Evolutionary conservation across 2,329 filamentous ascomycete genomes (phyloP).

Genomic region (Davidsoniella virescens): DNA sequence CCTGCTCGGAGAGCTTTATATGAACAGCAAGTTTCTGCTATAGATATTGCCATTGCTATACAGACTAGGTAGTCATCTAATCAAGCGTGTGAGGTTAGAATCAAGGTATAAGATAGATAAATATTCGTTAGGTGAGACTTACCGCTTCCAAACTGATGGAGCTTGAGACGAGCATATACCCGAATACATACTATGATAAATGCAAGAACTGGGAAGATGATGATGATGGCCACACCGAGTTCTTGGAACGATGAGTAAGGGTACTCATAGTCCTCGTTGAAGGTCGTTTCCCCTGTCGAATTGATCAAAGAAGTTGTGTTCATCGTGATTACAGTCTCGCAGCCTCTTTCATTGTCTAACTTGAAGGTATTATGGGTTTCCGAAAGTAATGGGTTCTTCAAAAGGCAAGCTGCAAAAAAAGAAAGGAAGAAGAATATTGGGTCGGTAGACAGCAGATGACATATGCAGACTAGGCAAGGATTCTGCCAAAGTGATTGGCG

Average conservation of each 20-base stretch:
- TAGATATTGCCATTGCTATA: conserved; percentile 15
- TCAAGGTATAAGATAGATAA: not conserved
- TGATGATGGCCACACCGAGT: conserved; percentile 19
- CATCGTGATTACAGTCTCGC: no score
- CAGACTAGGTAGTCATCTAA: conserved; percentile 18
- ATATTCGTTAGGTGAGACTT: conserved; percentile 1
- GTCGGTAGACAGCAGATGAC: no score
- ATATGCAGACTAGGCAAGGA: no score
- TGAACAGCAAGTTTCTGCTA: conserved; percentile 7
- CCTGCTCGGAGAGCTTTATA: conserved; percentile 19
- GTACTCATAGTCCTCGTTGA: not conserved
- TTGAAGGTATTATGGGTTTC: no score
- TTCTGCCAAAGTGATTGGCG: no score
- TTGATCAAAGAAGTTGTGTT: no score
- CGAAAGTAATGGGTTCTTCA: no score
- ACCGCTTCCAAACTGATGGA: conserved; percentile 19
- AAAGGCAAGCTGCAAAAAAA: no score
- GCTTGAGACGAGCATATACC: conserved; percentile 18
- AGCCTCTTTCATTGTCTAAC: no score
- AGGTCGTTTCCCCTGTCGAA: not conserved
- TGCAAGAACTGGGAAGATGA: conserved; percentile 20
- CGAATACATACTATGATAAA: conserved; percentile 17
- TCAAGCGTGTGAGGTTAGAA: not conserved
- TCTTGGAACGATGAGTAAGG: conserved; percentile 17
- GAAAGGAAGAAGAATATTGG: no score